Base-by-base conservation (phyloP, 306 rosid genomes). In the Rubus parviflorus region DNA sequence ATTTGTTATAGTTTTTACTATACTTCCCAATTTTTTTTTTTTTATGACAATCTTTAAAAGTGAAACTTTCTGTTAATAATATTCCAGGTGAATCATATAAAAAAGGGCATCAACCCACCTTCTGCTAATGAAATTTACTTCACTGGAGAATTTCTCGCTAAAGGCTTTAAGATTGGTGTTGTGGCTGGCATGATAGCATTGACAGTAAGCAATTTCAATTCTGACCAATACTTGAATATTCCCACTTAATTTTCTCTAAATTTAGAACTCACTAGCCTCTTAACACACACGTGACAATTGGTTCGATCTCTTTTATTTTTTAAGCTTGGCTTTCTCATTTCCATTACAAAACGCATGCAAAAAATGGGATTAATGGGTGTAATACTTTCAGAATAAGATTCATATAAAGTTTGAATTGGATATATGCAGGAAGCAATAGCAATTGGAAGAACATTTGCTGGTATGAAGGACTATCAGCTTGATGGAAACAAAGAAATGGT, bases 401-500 rank as follows among this genome's bases (percentile, higher is more conserved):
- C 54, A 13, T 49, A 49, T 14, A 49, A 49, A 16, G n/a, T 3
- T 16, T 51, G 56, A 51, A 52, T 16, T 52, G 57, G 62, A 56
- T 63, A 22, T 38, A 48, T 48, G 25, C 25, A 94, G 97, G 98
- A 95, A 92, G 98, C 92, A 47, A 87, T 92, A 56, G 97, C 98
- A 5, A 92, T 95, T 79, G 98, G 85, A 41, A 95, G 97, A 89
- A 95, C 98, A 64, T 95, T 95, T 85, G 97, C 97, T 47, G 79
- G 89, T 22, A 75, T 85, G 84, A 92, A 88, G 82, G 93, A 89
- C 88, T 95, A 95, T 71, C 74, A 88, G 66, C 30, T 95, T 5
- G 90, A 95, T 68, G 97, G 98, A 13, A 95, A 92, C 88, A 86
- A 87, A 84, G 98, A 95, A 86, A 95, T 95, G 98, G 87, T 95